Conservation (phyloP, 139 green algal species). For the Haematococcus sp. region DNA sequence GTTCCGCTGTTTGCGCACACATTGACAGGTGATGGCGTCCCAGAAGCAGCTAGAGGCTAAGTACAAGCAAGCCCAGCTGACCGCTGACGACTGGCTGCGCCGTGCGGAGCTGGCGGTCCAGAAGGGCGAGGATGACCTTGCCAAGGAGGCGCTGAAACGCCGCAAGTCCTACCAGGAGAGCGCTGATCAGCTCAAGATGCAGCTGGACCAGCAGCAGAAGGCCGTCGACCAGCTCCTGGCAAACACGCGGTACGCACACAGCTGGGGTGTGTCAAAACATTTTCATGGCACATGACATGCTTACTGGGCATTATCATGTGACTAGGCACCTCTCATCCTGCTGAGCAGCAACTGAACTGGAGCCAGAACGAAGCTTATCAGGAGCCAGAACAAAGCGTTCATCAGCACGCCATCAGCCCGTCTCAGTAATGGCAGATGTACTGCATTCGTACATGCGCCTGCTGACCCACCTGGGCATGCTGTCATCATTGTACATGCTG, state of each 20-base stretch:
- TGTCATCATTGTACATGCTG: too few relatives aligned
- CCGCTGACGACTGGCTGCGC: constrained; percentile 82
- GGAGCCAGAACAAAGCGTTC: neutral
- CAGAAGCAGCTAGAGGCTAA: constrained; percentile 97
- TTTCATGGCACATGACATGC: neutral
- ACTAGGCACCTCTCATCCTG: neutral
- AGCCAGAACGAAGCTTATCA: neutral
- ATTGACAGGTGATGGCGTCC: constrained; percentile 92
- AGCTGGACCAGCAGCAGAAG: constrained; percentile 88
- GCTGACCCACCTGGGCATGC: neutral
- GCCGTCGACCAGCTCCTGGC: constrained; percentile 87
- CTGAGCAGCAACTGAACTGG: too few relatives aligned
- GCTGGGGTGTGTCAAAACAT: neutral
- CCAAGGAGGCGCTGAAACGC: constrained; percentile 89
- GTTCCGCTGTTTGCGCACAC: too few relatives aligned
- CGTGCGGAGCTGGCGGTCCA: constrained; percentile 93
- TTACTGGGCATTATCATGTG: neutral
- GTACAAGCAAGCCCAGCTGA: constrained; percentile 80
- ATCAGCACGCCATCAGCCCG: neutral
- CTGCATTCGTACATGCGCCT: neutral
- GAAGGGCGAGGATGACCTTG: constrained; percentile 96
- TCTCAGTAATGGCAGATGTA: neutral
- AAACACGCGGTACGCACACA: constrained; percentile 89
- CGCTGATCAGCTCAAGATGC: constrained; percentile 74
- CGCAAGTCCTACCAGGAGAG: constrained; percentile 89